These are phyloP conservation scores for Catharanthus roseus DNA, from an alignment of 257 asterid species.

Conservation along the genomic window DNA sequence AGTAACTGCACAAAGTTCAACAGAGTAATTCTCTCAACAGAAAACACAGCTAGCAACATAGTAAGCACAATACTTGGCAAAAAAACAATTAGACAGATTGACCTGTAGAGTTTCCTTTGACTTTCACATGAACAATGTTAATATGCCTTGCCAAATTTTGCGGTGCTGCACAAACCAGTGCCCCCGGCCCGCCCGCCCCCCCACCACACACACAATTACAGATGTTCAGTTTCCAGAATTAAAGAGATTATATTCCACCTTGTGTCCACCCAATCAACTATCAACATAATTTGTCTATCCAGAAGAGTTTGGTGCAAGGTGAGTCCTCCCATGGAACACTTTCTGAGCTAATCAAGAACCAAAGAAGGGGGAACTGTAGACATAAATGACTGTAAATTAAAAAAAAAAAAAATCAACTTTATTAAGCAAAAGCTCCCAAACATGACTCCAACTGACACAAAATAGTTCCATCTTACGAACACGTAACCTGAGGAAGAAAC, in stretches of 20 bases:
- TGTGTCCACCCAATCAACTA: background rate
- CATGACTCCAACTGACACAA: background rate
- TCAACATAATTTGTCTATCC: background rate
- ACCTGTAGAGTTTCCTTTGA: background rate
- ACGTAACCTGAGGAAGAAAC: background rate
- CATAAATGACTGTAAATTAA: background rate
- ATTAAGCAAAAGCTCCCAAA: background rate
- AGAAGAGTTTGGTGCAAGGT: background rate
- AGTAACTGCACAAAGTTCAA: background rate
- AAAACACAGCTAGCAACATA: background rate
- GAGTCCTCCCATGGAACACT: background rate
- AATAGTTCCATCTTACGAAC: background rate
- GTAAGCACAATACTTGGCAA: background rate
- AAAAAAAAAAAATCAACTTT: background rate
- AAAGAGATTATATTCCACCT: background rate
- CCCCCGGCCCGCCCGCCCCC: too few species aligned
- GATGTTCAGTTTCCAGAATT: background rate
- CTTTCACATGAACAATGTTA: background rate
- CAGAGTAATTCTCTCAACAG: background rate
- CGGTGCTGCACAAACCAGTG: background rate
- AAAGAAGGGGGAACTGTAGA: background rate
- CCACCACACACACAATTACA: too few species aligned
- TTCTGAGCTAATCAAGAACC: background rate
- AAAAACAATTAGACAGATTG: background rate
- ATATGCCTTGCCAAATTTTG: background rate